Evolutionary conservation across 2,329 filamentous ascomycete genomes (phyloP), one percentile per base, ranked within the genome.

Genomic region (Phialemonium atrogriseum): DNA sequence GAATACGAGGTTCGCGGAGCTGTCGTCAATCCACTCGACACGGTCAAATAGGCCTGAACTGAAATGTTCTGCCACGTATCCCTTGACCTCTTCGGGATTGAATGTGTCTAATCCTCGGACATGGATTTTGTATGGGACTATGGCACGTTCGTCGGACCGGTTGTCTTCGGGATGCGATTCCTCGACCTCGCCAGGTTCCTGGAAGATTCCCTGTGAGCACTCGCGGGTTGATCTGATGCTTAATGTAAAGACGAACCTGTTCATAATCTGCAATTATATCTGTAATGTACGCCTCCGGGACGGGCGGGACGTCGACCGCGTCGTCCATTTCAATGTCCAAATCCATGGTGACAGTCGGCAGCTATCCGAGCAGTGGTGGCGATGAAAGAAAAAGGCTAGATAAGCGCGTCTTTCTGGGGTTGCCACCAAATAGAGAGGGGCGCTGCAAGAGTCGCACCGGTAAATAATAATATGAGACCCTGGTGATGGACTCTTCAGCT

Each of bases 11-110:
- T 96, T 96, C 40, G 86, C 85, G 0, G 86, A 89, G 6, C 76
- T 79, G 56, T 98, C 91, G 54, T 96, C 85, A 43, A 98, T 86
- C 91, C 91, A 98, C 60, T 96, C 87, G 41, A 95, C 67, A 39
- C 73, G 70, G 34, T 72, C 63, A 35, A 78, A 64, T 32, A 62
- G 50, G 34, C 68, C 64, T 10, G 57, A 53, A 21, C 67, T 60
- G 48, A 73, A 86, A 54, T 91, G 73, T 40, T 84, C 70, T 28
- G 66, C 59, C 7, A 85, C 74, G 47, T 87, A 95, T 37, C 71
- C 66, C 45, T 82, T 80, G 46, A 96, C 80, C 41, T 94, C 77
- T 34, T 77, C 70, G 17, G 87, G 87, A 19, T 81, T 84, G 51
- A 96, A 65, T 25, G 80, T 76, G 49, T 94, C 82, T 4, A 96